Base-by-base conservation (phyloP, 805 yeast species). In the Vanderwaltozyma yarrowii region DNA sequence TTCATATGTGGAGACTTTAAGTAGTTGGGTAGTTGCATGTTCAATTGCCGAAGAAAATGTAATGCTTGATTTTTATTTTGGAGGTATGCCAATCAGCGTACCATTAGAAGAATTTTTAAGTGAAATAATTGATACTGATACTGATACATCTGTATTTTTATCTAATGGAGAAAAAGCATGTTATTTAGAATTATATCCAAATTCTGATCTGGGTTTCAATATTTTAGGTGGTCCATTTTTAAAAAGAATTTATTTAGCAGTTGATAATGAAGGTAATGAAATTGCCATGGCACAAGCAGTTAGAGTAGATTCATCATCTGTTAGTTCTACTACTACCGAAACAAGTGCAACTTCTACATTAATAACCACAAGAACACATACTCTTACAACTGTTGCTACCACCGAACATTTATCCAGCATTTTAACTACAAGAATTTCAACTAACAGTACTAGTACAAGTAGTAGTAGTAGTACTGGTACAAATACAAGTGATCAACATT, bases 11-110 rank as follows among this genome's bases (percentile, higher is more conserved):
- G 54, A 60, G 4, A 61, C 64, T 5, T 50, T 65, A 6, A 63
- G 61, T 18, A 49, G 68, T 14, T 82, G 89, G 89, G 48, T 79
- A 13, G 78, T 78, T 12, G 70, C 71, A 41, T 82, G 92, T 60
- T 59, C 69, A 11, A 60, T 79, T 13, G 68, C 66, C 1, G 48
- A 58, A 4, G 47, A 69, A 8, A 56, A 68, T 18, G 86, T 84
- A 2, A 59, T 69, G 0, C 38, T 82, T 8, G 65, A 69, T 34
- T 70, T 80, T 51, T 47, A 61, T 16, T 65, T 82, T 49, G 81
- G 77, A 13, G 69, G 71, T 29, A 54, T 76, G 30, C 52, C 64
- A 0, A 61, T 82, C 17, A 52, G 61, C 23, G 64, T 76, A 12
- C 77, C 82, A 1, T 52, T 80, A 18, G 52, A 58, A 9, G 66